Evolutionary conservation across 1,284 basidiomycete species (phyloP).

Genomic region (Cryptococcus sp.): DNA sequence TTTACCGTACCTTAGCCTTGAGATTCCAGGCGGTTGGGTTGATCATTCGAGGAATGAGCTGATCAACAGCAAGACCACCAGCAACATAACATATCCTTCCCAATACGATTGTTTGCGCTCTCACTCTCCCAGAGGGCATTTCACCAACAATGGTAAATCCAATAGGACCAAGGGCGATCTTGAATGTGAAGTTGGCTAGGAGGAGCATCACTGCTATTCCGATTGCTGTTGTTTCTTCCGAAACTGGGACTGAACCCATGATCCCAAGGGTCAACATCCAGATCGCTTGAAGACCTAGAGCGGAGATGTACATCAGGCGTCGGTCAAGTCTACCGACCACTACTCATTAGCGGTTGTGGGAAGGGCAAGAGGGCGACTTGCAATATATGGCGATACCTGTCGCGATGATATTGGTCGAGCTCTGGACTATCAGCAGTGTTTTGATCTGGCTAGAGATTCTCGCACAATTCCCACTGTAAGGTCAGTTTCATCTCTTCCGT

Average conservation of each 20-base stretch:
- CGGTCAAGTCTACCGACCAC: constrained; percentile 35
- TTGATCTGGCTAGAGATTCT: too few relatives aligned
- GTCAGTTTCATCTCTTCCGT: too few relatives aligned
- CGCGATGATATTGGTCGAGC: not conserved
- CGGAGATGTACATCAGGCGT: constrained; percentile 44
- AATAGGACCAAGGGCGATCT: constrained; percentile 46
- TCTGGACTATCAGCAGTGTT: too few relatives aligned
- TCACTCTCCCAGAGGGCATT: constrained; percentile 45
- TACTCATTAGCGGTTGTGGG: constrained; percentile 39
- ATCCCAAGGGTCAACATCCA: constrained; percentile 44
- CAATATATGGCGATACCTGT: not conserved
- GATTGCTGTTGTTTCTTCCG: not conserved
- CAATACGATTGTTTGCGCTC: constrained; percentile 48
- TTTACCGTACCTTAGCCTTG: not conserved
- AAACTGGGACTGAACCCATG: constrained; percentile 24
- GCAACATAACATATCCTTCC: constrained; percentile 45
- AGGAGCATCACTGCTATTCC: not conserved
- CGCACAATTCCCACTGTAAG: too few relatives aligned
- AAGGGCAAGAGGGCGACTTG: constrained; percentile 12
- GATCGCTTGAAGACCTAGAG: constrained; percentile 35
- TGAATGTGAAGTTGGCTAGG: constrained; percentile 37
- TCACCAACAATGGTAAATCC: constrained; percentile 50
- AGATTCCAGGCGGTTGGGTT: constrained; percentile 10
- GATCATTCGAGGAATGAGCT: constrained; percentile 6
- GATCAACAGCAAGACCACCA: constrained; percentile 14